Evolutionary conservation across 192 early-diverging fungal genomes (phyloP).

Genomic region (Allomyces arbusculus): DNA sequence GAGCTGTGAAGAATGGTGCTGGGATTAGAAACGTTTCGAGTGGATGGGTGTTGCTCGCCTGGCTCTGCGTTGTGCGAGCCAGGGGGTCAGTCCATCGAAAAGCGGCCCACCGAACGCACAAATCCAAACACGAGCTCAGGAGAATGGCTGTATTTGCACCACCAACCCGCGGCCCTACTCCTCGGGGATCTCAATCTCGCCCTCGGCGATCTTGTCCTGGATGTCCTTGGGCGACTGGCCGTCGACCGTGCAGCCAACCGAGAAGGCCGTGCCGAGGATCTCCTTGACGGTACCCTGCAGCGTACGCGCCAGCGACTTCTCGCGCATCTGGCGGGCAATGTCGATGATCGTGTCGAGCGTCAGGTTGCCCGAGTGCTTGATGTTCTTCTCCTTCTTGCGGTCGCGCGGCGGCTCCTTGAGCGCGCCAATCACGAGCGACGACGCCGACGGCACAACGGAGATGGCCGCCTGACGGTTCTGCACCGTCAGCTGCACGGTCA

Average conservation of each 20-base stretch:
- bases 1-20: too few relatives aligned
- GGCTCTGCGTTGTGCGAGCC: too few relatives aligned
- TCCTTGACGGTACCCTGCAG: slow-evolving; percentile 88
- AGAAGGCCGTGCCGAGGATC: slow-evolving; percentile 87
- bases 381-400: slow-evolving; percentile 99
- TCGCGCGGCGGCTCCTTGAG: slow-evolving; percentile 93
- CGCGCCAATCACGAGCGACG: slow-evolving; percentile 87
- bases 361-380: slow-evolving; percentile 57
- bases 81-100: too few relatives aligned
- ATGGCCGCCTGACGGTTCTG: slow-evolving; percentile 99
- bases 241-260: slow-evolving; percentile 95
- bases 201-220: slow-evolving; percentile 61
- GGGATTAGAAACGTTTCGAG: too few relatives aligned
- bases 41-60: too few relatives aligned
- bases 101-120: too few relatives aligned
- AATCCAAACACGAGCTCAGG: too few relatives aligned
- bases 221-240: slow-evolving; percentile 81
- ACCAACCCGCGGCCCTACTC: too few relatives aligned
- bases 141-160: too few relatives aligned
- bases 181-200: slow-evolving; percentile 53
- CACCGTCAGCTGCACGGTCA: slow-evolving; percentile 94
- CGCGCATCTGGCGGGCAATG: slow-evolving; percentile 84
- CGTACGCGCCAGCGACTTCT: slow-evolving; percentile 84
- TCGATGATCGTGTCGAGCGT: slow-evolving; percentile 82
- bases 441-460: slow-evolving; percentile 88